Evolutionary conservation across 768 basidiomycete species (phyloP).

Genomic region (Lactarius trivialis): DNA sequence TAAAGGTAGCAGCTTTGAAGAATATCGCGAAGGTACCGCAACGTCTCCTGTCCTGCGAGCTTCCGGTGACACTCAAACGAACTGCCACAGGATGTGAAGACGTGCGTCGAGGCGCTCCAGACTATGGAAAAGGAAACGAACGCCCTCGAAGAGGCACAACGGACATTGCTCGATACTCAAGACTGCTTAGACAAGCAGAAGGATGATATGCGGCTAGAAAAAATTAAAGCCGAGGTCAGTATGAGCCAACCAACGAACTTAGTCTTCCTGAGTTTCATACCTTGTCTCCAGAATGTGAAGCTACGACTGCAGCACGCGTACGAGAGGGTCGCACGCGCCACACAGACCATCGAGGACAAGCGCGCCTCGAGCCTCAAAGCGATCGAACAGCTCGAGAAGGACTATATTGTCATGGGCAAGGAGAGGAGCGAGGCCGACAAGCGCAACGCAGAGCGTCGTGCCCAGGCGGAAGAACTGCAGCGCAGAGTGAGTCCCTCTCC

Average conservation of each 20-base stretch:
- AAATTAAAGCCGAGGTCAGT: constrained; percentile 54
- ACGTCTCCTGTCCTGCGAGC: constrained; percentile 5
- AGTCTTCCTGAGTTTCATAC: not conserved
- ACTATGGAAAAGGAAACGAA: constrained; percentile 62
- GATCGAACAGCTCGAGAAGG: constrained; percentile 67
- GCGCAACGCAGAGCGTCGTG: constrained; percentile 68
- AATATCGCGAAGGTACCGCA: constrained; percentile 64
- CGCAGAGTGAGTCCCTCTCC: constrained; percentile 41
- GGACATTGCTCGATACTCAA: constrained; percentile 60
- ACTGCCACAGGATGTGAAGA: constrained; percentile 54
- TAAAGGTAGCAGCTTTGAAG: constrained; percentile 62
- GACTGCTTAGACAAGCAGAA: constrained; percentile 65
- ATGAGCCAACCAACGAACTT: not conserved
- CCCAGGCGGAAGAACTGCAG: constrained; percentile 62
- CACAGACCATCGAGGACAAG: constrained; percentile 76
- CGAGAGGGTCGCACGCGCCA: constrained; percentile 75
- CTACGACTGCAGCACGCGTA: constrained; percentile 80
- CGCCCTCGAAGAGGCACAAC: constrained; percentile 56
- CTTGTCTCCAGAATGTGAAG: constrained; percentile 33
- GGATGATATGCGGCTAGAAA: constrained; percentile 66
- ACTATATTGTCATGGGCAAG: constrained; percentile 72
- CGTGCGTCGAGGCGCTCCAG: constrained; percentile 70
- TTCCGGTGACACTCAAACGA: not conserved
- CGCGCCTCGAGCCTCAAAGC: constrained; percentile 63
- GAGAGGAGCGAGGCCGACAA: constrained; percentile 76